Evolutionary conservation across 345 rosid species (phyloP).

Genomic region (Arabidopsis suecica): DNA sequence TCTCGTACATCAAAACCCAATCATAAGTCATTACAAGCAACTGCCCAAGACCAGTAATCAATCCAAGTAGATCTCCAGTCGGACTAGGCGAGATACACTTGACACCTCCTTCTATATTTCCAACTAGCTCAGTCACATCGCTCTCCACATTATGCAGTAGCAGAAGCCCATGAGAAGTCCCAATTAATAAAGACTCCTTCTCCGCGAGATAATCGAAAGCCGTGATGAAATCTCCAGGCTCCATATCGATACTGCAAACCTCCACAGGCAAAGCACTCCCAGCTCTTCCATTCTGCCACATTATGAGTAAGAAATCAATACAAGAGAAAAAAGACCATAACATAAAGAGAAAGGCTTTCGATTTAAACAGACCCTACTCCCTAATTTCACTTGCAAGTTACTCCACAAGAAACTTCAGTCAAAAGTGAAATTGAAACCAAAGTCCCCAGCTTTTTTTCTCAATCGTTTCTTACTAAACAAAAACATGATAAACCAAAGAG

Average conservation of each 20-base stretch:
- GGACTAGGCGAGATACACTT: slow-evolving; percentile 87
- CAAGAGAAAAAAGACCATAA: slow-evolving; percentile 7
- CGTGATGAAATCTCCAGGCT: slow-evolving; percentile 64
- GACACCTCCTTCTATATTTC: slow-evolving; percentile 86
- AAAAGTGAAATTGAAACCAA: neutral
- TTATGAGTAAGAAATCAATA: slow-evolving; percentile 3
- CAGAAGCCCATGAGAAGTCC: slow-evolving; percentile 73
- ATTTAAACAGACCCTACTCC: slow-evolving; percentile 9
- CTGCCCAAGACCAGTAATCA: slow-evolving; percentile 78
- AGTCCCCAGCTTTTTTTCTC: slow-evolving; percentile 5
- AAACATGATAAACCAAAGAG: slow-evolving; percentile 18
- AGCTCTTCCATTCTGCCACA: slow-evolving; percentile 58
- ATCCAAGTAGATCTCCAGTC: slow-evolving; percentile 77
- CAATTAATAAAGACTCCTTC: slow-evolving; percentile 85
- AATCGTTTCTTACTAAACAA: slow-evolving; percentile 4
- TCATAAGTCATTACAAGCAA: slow-evolving; percentile 91
- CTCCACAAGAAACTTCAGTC: neutral
- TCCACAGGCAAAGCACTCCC: slow-evolving; percentile 51
- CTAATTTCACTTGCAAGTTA: slow-evolving; percentile 18
- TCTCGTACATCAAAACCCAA: slow-evolving; percentile 93
- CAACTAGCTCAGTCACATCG: slow-evolving; percentile 71
- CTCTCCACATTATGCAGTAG: slow-evolving; percentile 66
- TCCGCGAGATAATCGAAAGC: slow-evolving; percentile 88
- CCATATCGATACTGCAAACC: slow-evolving; percentile 62
- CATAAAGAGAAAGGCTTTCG: slow-evolving; percentile 2